Evolutionary conservation across 345 rosid species (phyloP), one percentile per base, ranked within the genome.

Genomic region (Limnanthes douglasii): DNA sequence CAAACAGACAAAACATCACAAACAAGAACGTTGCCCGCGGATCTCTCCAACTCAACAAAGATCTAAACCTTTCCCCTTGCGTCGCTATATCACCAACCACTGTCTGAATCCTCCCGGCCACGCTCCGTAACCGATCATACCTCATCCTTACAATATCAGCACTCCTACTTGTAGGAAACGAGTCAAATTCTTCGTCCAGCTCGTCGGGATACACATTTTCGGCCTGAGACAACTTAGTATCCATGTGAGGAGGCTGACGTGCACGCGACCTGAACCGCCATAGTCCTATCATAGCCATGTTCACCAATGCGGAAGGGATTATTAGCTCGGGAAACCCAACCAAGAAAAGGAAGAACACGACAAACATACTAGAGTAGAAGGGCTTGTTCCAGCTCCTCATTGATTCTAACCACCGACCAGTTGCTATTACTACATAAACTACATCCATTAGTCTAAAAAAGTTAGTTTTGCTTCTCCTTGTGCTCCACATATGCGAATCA

Each of bases 391-490:
- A 79, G 8, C 38, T 55, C 31, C 79, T 51, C 24, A 72, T 42
- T 2, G 56, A 41, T 30, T 79, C 72, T 2, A 65, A 10, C 45
- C 51, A 53, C 15, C 51, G 54, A 11, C 45, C 40, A n/a, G 67
- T 33, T 37, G 63, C 48, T 3, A 72, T 49, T 0, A 67, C 4
- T 15, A 66, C 57, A 0, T 78, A 72, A 25, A 79, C 56, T 24
- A 72, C 72, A 30, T 39, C 64, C 45, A 69, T 77, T 8, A 79
- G 51, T 31, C 85, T 39, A 18, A 62, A 72, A 32, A 79, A 72
- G 52, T 79, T 75, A 4, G 82, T 85, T 41, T 79, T 79, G 68
- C 93, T 74, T 37, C 78, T 75, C 40, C 93, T 66, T 85, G 75
- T 72, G 58, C 93, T 79, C 93, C 85, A 79, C 66, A 67, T 55